phyloP scores from a whole-genome alignment of 441 rosid genomes.

The Croton laevigatus region DNA sequence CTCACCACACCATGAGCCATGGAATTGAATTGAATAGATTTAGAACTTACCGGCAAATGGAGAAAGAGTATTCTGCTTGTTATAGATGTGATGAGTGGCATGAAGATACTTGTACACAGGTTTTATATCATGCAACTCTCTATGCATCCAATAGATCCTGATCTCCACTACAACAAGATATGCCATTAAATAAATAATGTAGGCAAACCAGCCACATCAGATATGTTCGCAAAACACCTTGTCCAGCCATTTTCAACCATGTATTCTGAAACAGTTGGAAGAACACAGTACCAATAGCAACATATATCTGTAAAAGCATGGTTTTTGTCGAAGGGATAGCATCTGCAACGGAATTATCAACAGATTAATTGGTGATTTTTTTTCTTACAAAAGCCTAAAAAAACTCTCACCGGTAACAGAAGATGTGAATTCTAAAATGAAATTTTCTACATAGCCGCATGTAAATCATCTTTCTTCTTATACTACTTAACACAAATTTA shows the following conservation, averaged over 20 bases:
- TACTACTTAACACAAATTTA: not conserved
- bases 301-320: slow-evolving; percentile 82
- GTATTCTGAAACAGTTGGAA: slow-evolving; percentile 80
- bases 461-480: not conserved
- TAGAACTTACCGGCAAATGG: slow-evolving; percentile 83
- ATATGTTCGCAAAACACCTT: slow-evolving; percentile 54
- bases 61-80: slow-evolving; percentile 94
- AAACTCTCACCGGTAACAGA: not conserved
- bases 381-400: slow-evolving; percentile 1
- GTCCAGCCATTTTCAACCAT: slow-evolving; percentile 96
- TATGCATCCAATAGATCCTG: slow-evolving; percentile 94
- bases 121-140: slow-evolving; percentile 94
- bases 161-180: slow-evolving; percentile 79
- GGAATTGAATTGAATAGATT: not conserved
- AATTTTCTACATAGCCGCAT: too few relatives aligned
- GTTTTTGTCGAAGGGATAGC: slow-evolving; percentile 76
- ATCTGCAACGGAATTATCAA: slow-evolving; percentile 48
- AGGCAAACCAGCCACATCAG: slow-evolving; percentile 61
- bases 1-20: not conserved
- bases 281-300: slow-evolving; percentile 81
- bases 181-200: slow-evolving; percentile 38
- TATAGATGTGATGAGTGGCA: slow-evolving; percentile 93
- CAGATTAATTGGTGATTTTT: slow-evolving; percentile 11
- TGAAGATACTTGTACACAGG: slow-evolving; percentile 89
- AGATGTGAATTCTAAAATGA: not conserved